Conservation (phyloP, 1,284 basidiomycete species). For the Exsudoporus floridanus region DNA sequence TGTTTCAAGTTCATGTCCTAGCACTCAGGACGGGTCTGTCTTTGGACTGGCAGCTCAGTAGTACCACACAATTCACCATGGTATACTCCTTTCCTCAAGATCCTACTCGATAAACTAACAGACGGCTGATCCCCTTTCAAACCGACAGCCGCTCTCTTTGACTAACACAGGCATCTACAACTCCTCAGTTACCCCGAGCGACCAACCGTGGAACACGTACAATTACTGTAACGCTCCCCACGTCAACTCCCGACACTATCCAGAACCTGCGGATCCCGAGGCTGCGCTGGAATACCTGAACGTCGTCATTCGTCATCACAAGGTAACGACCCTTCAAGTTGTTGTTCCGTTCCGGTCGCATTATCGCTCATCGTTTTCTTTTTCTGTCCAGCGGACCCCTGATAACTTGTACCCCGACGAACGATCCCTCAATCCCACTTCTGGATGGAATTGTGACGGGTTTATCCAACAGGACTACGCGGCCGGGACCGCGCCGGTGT, state of each 20-base stretch:
- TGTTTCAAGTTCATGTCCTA: not conserved
- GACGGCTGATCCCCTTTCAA: not conserved
- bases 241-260: conserved; percentile 43
- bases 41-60: not conserved
- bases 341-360: not conserved
- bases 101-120: not conserved
- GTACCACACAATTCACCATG: conserved; percentile 13
- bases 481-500: conserved; percentile 38
- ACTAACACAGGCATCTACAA: conserved; percentile 37
- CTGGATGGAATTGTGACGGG: conserved; percentile 43
- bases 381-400: conserved; percentile 21
- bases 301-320: conserved; percentile 49
- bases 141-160: conserved; percentile 8
- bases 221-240: conserved; percentile 57
- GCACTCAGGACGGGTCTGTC: not conserved
- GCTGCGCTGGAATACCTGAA: conserved; percentile 43
- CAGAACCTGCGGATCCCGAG: conserved; percentile 23
- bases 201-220: conserved; percentile 50
- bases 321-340: conserved; percentile 37
- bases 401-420: conserved; percentile 48
- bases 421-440: conserved; percentile 41
- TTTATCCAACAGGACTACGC: conserved; percentile 41
- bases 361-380: not conserved
- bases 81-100: conserved; percentile 2
- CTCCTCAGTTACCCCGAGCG: conserved; percentile 41